Conservation (phyloP, 2,329 filamentous ascomycete genomes). For the Claviceps capensis region DNA sequence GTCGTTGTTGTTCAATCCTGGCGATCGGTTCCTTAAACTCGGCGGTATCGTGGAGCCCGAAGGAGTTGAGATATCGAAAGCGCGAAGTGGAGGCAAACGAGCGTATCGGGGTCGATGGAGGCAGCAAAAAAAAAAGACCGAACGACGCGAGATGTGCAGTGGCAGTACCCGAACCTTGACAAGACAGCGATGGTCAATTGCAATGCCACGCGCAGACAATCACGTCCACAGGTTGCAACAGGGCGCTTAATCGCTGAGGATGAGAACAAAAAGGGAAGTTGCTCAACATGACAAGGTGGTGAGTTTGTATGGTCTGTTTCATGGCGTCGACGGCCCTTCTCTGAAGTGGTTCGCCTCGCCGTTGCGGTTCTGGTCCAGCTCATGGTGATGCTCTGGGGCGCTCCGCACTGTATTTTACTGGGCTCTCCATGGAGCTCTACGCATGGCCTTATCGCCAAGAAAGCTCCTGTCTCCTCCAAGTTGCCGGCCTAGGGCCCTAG, state of each 20-base stretch:
- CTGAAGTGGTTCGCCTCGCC: not conserved
- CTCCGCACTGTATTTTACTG: not conserved
- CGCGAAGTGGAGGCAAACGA: conserved; percentile 2
- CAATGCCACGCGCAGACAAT: not conserved
- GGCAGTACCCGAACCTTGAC: not conserved
- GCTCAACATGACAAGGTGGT: not conserved
- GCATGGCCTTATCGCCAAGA: not conserved
- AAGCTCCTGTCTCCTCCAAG: not conserved
- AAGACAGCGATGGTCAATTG: not conserved
- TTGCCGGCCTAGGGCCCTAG: not conserved
- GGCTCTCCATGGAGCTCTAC: not conserved
- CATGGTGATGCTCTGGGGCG: not conserved
- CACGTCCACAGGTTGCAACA: not conserved
- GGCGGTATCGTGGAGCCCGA: conserved; percentile 4
- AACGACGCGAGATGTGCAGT: not conserved
- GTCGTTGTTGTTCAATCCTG: not conserved
- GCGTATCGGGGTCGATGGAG: not conserved
- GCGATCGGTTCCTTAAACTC: conserved; percentile 8
- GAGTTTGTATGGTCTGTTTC: not conserved
- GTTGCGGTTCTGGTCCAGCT: not conserved
- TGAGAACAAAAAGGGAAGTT: not conserved
- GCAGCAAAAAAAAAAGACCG: not conserved
- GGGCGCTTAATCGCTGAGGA: not conserved
- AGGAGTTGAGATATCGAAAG: conserved; percentile 1
- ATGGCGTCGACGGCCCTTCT: not conserved